These are phyloP conservation scores for Helicostylum pulchrum DNA, from an alignment of 192 early-diverging fungal species.

Conservation along the genomic window DNA sequence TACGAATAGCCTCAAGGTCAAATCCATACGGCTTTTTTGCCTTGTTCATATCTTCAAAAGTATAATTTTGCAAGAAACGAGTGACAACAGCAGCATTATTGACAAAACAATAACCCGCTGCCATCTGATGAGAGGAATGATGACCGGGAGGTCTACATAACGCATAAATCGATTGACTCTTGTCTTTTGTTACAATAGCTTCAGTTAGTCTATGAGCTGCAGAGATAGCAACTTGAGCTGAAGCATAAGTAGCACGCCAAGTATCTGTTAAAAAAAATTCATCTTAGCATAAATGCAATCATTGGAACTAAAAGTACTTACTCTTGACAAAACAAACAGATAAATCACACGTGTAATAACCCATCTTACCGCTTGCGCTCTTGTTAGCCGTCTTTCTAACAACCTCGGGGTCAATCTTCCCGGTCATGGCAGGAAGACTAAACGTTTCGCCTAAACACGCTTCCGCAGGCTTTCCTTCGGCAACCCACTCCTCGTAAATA, in stretches of 20 bases:
- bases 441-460: conserved; percentile 3
- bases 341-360: conserved; percentile 6
- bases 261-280: conserved; percentile 60
- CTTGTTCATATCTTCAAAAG: conserved; percentile 25
- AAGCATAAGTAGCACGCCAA: conserved; percentile 58
- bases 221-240: conserved; percentile 64
- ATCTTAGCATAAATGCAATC: too few species aligned
- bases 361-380: not conserved
- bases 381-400: conserved; percentile 3
- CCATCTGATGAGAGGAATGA: conserved; percentile 49
- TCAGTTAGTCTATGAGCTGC: conserved; percentile 52
- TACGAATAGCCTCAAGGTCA: not conserved
- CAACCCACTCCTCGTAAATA: conserved; percentile 55
- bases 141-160: conserved; percentile 57
- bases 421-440: not conserved
- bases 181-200: conserved; percentile 29
- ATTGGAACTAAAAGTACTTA: not conserved
- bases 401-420: not conserved
- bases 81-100: conserved; percentile 53
- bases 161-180: conserved; percentile 52
- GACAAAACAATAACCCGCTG: conserved; percentile 55
- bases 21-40: not conserved
- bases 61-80: conserved; percentile 43
- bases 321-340: conserved; percentile 15
- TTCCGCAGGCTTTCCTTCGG: conserved; percentile 9